Evolutionary conservation across 345 rosid genomes (phyloP), one percentile per base, ranked within the genome.

Genomic region (Iberis pinnata): DNA sequence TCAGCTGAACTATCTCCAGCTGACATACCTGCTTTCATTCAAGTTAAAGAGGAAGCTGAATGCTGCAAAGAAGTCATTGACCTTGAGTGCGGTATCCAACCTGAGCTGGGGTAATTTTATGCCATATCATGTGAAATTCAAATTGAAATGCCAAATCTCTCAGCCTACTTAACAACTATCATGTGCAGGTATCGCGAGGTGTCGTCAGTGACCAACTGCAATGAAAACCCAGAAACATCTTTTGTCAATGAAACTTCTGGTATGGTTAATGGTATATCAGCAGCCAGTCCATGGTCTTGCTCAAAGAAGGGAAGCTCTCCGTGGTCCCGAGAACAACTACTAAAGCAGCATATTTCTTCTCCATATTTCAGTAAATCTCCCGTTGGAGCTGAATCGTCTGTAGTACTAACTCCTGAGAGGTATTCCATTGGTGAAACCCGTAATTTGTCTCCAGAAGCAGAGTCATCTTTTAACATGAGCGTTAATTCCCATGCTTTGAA

Each of bases 401-500:
- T 19, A 60, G 32, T 43, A 44, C 64, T 69, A 53, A 83, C 78
- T 64, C 83, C 89, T 3, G 69, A 64, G 43, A 78, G 72, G 57
- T 65, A 76, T 56, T 58, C 55, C 25, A 18, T 56, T 41, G 61
- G 53, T 12, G 63, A 58, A 48, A 62, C 53, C 57, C 11, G 47
- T 73, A 66, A 65, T 63, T 12, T 55, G 69, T 66, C 47, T 47
- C 58, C 63, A 39, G 86, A 78, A 69, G 61, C 33, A 49, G 90
- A 84, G 47, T 75, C 78, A 40, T 58, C 86, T 68, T 54, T 65
- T 55, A 71, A 71, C 72, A 43, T 25, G 24, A 90, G 98, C 58
- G 86, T 72, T 60, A 84, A 77, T 71, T 90, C 93, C 52, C 85
- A 69, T 56, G 63, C 66, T 51, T 72, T 68, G 58, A 88, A 84